phyloP scores from a whole-genome alignment of 257 asterid species.

The Solanum paucissectum region DNA sequence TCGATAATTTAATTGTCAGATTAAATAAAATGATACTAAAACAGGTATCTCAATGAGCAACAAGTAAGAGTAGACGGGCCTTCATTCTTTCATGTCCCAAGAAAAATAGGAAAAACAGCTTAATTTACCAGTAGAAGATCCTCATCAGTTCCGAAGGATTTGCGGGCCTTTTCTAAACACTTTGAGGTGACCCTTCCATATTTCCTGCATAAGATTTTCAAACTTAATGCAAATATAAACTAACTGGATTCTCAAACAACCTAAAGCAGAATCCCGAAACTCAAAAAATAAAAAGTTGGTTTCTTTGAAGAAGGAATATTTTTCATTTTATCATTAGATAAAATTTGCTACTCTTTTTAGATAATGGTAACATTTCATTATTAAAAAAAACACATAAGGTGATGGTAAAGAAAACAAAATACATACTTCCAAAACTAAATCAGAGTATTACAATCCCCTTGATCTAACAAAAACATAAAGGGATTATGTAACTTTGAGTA shows the following conservation, averaged over 20 bases:
- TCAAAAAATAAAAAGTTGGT: neutral
- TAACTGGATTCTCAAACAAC: neutral
- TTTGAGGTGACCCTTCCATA: conserved; percentile 52
- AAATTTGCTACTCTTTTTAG: neutral
- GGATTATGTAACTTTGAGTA: neutral
- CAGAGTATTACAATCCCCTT: neutral
- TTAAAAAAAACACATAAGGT: neutral
- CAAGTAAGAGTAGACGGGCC: neutral
- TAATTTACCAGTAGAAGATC: conserved; percentile 80
- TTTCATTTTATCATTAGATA: neutral
- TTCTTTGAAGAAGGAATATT: neutral
- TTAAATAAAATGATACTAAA: neutral
- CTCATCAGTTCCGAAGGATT: conserved; percentile 92
- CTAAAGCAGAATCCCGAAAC: neutral
- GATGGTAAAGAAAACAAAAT: neutral
- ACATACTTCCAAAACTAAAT: neutral
- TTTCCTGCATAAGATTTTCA: conserved; percentile 35
- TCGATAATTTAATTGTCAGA: neutral
- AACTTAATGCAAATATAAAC: neutral
- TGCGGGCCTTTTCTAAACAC: conserved; percentile 77
- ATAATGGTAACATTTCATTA: neutral
- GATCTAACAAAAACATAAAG: neutral
- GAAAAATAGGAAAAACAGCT: neutral
- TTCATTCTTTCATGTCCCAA: neutral
- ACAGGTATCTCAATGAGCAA: neutral